Evolutionary conservation across 805 yeast species (phyloP), one percentile per base, ranked within the genome.

Genomic region (Cyberlindnera euphorbiiphila): DNA sequence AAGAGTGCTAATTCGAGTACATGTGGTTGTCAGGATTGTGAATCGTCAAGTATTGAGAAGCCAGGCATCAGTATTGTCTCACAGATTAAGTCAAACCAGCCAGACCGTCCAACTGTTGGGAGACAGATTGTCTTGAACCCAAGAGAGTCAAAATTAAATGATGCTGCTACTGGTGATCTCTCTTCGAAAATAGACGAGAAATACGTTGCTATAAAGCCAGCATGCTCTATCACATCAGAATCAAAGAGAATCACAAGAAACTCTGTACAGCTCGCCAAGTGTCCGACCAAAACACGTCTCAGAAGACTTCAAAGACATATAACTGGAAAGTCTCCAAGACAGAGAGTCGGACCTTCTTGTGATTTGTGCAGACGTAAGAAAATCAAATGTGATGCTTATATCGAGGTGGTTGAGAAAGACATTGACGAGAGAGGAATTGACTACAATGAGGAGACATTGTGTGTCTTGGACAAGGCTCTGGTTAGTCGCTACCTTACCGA

Each of bases 261-360:
- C 8, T 13, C 22, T 9, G 15, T 19, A n/a, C n/a, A n/a, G n/a
- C n/a, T n/a, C n/a, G n/a, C n/a, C n/a, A n/a, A n/a, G n/a, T n/a
- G n/a, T n/a, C n/a, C n/a, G n/a, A n/a, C 33, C 33, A 32, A 24
- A 14, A n/a, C 29, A 14, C 24, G 27, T 8, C 15, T 13, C 16
- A 39, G 38, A 30, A 17, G 13, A 17, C 20, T 40, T 3, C 37
- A 40, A 12, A 24, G 14, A n/a, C 50, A 46, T n/a, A 20, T 40
- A 2, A 46, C 50, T 3, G 50, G 50, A 3, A 47, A 37, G 29
- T 46, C 53, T 24, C 53, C 60, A 37, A 54, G 87, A 49, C 89
- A 82, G 60, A 62, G 91, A 42, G 65, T 74, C 14, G 88, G 91
- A 0, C 88, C 88, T 3, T 76, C 84, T 27, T 82, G 91, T 58